Evolutionary conservation across 106 monocot species (phyloP).

Genomic region (Acorus gramineus): DNA sequence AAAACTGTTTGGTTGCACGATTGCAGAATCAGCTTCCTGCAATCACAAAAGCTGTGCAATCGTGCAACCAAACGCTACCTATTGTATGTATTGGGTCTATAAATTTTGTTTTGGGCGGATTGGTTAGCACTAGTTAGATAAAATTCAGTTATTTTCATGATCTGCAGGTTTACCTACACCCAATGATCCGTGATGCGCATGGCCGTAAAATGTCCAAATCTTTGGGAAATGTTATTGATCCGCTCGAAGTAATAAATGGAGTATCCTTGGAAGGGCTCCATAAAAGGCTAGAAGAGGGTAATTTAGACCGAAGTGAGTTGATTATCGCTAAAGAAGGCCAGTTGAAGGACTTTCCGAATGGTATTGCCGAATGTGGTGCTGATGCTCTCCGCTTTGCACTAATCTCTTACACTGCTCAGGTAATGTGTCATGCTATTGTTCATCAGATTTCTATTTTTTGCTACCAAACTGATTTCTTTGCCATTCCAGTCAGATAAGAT

Average conservation of each 20-base stretch:
- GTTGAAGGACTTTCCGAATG: conserved; percentile 80
- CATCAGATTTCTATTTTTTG: not conserved
- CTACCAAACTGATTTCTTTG: conserved; percentile 6
- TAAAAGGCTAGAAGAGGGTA: conserved; percentile 82
- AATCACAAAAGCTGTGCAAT: too few relatives aligned
- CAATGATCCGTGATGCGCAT: conserved; percentile 99
- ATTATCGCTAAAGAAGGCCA: conserved; percentile 74
- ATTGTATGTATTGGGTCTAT: too few relatives aligned
- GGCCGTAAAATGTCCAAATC: conserved; percentile 99
- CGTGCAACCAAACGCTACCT: too few relatives aligned
- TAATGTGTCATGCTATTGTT: conserved; percentile 10
- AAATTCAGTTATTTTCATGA: not conserved
- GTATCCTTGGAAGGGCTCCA: conserved; percentile 76
- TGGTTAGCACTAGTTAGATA: not conserved
- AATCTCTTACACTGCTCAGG: conserved; percentile 90
- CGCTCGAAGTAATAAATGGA: conserved; percentile 99
- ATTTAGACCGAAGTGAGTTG: conserved; percentile 77
- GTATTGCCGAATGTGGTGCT: conserved; percentile 92
- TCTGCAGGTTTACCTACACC: conserved; percentile 86
- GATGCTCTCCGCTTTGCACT: conserved; percentile 96
- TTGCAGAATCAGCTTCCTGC: too few relatives aligned
- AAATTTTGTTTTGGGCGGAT: not conserved
- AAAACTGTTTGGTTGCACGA: too few relatives aligned
- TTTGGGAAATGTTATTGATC: conserved; percentile 94
- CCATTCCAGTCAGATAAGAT: conserved; percentile 75